Evolutionary conservation across 2,329 filamentous ascomycete species (phyloP).

Genomic region (Paecilomyces sp.): DNA sequence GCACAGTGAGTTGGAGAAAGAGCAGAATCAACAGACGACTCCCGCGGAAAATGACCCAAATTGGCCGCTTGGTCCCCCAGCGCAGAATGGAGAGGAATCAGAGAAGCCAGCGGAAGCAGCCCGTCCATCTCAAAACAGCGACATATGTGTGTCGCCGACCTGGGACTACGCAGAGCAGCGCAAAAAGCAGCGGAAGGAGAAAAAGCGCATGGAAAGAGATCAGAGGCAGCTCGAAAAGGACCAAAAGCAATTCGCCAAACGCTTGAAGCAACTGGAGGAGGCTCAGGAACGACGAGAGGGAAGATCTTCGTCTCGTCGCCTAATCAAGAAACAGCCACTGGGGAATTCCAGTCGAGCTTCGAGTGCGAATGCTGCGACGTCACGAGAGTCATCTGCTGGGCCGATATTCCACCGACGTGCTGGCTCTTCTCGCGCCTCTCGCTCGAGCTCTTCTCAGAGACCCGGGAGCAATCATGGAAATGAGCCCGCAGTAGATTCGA

Average conservation of each 20-base stretch:
- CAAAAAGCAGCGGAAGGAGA: slow-evolving; percentile 23
- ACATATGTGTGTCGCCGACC: slow-evolving; percentile 12
- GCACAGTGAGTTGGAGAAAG: not conserved
- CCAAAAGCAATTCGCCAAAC: slow-evolving; percentile 12
- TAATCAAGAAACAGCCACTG: slow-evolving; percentile 28
- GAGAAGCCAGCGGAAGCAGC: slow-evolving; percentile 3
- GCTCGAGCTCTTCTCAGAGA: slow-evolving; percentile 15
- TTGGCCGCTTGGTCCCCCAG: not conserved
- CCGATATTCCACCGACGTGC: slow-evolving; percentile 21
- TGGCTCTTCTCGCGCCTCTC: slow-evolving; percentile 17
- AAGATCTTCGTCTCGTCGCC: slow-evolving; percentile 15
- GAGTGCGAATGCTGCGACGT: slow-evolving; percentile 20
- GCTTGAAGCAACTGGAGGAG: slow-evolving; percentile 17
- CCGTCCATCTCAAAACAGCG: slow-evolving; percentile 3
- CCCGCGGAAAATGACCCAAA: not conserved
- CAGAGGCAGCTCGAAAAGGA: slow-evolving; percentile 19
- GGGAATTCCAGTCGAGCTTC: slow-evolving; percentile 21
- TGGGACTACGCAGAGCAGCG: slow-evolving; percentile 11
- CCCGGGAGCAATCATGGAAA: slow-evolving; percentile 7
- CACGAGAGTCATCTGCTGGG: slow-evolving; percentile 13
- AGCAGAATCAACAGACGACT: not conserved
- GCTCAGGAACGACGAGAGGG: slow-evolving; percentile 9
- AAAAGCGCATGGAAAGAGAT: slow-evolving; percentile 24
- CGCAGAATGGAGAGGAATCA: slow-evolving; percentile 4
- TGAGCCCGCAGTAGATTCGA: not conserved